Evolutionary conservation across 768 basidiomycete genomes (phyloP), one percentile per base, ranked within the genome.

Genomic region (Boletus reticulatus): DNA sequence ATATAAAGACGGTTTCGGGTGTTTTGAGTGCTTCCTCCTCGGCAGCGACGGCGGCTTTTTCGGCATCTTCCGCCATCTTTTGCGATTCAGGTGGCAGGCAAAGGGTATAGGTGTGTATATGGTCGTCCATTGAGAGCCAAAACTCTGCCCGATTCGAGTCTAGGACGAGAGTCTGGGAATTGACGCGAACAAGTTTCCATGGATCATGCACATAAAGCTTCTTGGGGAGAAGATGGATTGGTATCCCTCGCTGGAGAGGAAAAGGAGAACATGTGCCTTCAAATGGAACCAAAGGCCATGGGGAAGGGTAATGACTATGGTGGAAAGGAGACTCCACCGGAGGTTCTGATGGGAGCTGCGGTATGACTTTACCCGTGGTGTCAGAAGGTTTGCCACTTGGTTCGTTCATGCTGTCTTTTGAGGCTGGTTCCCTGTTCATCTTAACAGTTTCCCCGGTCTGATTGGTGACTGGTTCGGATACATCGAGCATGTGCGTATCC

Each of bases 171-270:
- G 29, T n/a, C 5, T 41, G 4, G 13, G 32, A 13, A 22, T 34
- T 1, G 24, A n/a, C 12, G 13, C 45, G 29, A 16, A 73, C 62
- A 17, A 74, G 59, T 37, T 70, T 62, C 64, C 67, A 75, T 1
- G 78, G 78, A 54, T 79, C 78, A 48, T 80, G 78, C 0, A 79
- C 74, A 20, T 73, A 50, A n/a, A 78, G 70, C 49, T 65, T 75
- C 63, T 75, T 63, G 0, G 78, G 79, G 22, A 77, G 68, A 20
- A 72, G 66, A 31, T 73, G 65, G 6, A 68, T 62, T 0, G 74
- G 71, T 55, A 77, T 59, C 9, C 62, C 51, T 13, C 69, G 59
- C 50, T 71, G 67, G 16, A 76, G 69, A 20, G 42, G 37, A 12
- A 62, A 59, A 0, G 64, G 42, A 13, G 65, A 54, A 13, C 63